Conservation (phyloP, 192 early-diverging fungal genomes). For the Backusella circina region DNA sequence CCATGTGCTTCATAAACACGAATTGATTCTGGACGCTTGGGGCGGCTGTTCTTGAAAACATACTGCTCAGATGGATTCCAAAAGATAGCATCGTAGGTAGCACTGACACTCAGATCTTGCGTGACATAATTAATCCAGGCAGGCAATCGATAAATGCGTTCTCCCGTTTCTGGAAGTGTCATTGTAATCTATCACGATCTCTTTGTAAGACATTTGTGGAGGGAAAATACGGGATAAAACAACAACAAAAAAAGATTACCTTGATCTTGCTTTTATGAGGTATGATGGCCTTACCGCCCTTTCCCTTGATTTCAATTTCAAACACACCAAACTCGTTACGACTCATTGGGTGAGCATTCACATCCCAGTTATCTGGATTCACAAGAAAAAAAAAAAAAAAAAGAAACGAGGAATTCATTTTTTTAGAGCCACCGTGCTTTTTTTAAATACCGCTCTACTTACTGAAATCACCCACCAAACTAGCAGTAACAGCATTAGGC, state of each 20-base stretch:
- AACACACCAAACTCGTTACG: conserved; percentile 82
- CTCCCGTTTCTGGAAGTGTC: conserved; percentile 54
- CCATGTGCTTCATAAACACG: conserved; percentile 95
- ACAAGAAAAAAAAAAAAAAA: too few species aligned
- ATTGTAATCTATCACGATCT: conserved; percentile 60
- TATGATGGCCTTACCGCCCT: conserved; percentile 64
- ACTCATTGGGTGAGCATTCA: conserved; percentile 67
- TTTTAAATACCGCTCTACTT: conserved; percentile 28
- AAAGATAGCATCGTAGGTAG: conserved; percentile 87
- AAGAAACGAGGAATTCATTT: background rate
- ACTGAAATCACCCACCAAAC: conserved; percentile 94
- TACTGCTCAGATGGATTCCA: conserved; percentile 88
- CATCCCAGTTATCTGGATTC: conserved; percentile 91
- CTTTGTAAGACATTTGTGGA: background rate
- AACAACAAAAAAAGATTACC: too few species aligned
- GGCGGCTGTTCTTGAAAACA: conserved; percentile 71
- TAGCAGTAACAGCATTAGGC: conserved; percentile 74
- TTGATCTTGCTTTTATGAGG: conserved; percentile 88
- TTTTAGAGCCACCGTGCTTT: too few species aligned
- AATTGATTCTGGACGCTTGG: conserved; percentile 60
- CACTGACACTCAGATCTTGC: conserved; percentile 78
- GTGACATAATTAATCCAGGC: conserved; percentile 83
- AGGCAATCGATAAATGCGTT: conserved; percentile 85
- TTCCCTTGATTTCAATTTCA: conserved; percentile 69
- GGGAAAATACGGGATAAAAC: background rate